phyloP scores from a whole-genome alignment of 2,329 filamentous ascomycete species.

The Chlorencoelia australis region DNA sequence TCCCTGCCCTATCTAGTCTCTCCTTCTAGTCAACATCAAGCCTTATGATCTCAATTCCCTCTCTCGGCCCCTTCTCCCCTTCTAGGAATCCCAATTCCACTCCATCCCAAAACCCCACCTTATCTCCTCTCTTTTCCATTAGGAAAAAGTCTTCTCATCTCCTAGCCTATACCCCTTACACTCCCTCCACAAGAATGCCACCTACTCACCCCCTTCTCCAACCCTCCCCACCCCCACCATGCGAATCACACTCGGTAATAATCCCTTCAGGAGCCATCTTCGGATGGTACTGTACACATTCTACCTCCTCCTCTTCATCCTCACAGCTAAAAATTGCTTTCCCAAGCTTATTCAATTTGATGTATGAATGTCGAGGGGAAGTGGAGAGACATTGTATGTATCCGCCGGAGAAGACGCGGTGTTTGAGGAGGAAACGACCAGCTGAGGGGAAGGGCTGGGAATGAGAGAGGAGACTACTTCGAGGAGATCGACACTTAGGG shows the following conservation, averaged over 20 bases:
- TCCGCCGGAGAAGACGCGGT: constrained; percentile 34
- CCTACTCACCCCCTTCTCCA: constrained; percentile 31
- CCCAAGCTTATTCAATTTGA: constrained; percentile 27
- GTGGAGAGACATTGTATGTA: constrained; percentile 38
- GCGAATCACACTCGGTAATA: constrained; percentile 16
- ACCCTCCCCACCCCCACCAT: neutral
- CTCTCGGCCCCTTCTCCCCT: constrained; percentile 22
- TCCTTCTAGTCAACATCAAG: constrained; percentile 28
- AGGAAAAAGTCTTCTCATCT: too few relatives aligned
- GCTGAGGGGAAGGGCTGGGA: constrained; percentile 31
- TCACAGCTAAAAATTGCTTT: constrained; percentile 31
- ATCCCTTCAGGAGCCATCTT: constrained; percentile 29
- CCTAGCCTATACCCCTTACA: too few relatives aligned
- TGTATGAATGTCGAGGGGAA: constrained; percentile 27
- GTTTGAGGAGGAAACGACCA: constrained; percentile 31
- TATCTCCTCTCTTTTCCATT: constrained; percentile 22
- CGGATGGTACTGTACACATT: constrained; percentile 35
- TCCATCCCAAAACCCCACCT: constrained; percentile 29
- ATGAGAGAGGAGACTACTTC: constrained; percentile 30
- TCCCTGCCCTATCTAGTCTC: constrained; percentile 6
- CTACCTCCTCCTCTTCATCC: constrained; percentile 19
- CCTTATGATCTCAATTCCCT: constrained; percentile 31
- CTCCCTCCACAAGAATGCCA: constrained; percentile 37
- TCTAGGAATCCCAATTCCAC: constrained; percentile 25
- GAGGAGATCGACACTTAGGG: neutral